These are phyloP conservation scores for Mortierella sp. DNA, from an alignment of 371 early-diverging fungal genomes.

Conservation along the genomic window DNA sequence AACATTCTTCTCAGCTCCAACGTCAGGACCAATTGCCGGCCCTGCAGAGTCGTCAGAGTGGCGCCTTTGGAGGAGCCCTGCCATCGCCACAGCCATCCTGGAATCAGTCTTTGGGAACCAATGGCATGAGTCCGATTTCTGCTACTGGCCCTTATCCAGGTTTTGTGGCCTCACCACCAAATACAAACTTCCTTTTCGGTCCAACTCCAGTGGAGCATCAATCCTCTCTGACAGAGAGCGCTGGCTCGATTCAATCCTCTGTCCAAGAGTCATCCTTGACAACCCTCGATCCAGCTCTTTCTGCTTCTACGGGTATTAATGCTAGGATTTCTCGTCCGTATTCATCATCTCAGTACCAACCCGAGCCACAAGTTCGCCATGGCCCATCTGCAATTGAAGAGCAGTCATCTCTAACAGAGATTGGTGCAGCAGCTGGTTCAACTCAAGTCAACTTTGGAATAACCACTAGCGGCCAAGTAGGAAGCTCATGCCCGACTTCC, in stretches of 20 bases:
- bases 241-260: background rate
- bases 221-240: constrained; percentile 36
- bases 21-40: constrained; percentile 41
- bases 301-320: constrained; percentile 8
- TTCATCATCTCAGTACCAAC: constrained; percentile 6
- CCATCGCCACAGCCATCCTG: constrained; percentile 26
- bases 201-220: constrained; percentile 52
- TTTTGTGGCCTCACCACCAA: background rate
- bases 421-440: background rate
- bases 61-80: constrained; percentile 2
- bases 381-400: constrained; percentile 36
- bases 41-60: constrained; percentile 28
- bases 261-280: constrained; percentile 29
- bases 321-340: constrained; percentile 20
- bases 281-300: constrained; percentile 21
- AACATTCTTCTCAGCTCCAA: constrained; percentile 18
- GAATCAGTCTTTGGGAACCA: constrained; percentile 2
- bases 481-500: background rate
- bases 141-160: constrained; percentile 10
- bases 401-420: constrained; percentile 46
- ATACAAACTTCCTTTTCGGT: background rate
- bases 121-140: constrained; percentile 1
- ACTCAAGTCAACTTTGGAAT: background rate
- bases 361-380: background rate
- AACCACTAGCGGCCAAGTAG: background rate